Conservation (phyloP, 495 filamentous ascomycete genomes). For the Aspergillus egyptiacus region DNA sequence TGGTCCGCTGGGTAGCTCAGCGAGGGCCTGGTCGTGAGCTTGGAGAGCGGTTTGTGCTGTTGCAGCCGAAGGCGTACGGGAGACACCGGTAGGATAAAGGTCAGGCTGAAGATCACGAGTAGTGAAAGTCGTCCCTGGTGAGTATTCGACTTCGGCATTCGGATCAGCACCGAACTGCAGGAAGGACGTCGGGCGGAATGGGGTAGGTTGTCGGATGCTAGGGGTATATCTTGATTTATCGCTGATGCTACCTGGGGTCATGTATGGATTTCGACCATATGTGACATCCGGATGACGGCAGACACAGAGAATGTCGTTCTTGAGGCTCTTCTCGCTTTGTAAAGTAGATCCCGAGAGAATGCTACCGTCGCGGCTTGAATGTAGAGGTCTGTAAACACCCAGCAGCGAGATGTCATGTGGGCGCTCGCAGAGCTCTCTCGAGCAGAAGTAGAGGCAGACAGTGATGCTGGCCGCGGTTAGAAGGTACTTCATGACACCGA, state of each 20-base stretch:
- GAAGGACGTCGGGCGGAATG: constrained; percentile 29
- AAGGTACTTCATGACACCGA: not conserved
- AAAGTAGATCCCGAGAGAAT: constrained; percentile 36
- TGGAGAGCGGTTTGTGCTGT: constrained; percentile 21
- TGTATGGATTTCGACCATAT: constrained; percentile 25
- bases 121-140: constrained; percentile 27
- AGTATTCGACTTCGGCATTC: constrained; percentile 26
- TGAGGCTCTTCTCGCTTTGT: constrained; percentile 38
- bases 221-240: constrained; percentile 27
- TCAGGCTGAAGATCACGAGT: constrained; percentile 22
- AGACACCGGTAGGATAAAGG: constrained; percentile 21
- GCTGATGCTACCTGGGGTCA: constrained; percentile 24
- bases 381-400: constrained; percentile 30
- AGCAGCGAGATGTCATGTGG: constrained; percentile 40
- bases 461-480: constrained; percentile 25
- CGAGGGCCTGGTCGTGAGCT: constrained; percentile 10
- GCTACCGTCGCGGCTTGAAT: constrained; percentile 25
- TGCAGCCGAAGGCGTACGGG: constrained; percentile 30
- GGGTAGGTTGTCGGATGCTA: constrained; percentile 33
- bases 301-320: constrained; percentile 37
- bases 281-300: constrained; percentile 37
- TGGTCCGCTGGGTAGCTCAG: constrained; percentile 21
- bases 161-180: constrained; percentile 28
- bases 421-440: constrained; percentile 36
- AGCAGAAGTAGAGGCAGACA: constrained; percentile 38